phyloP scores from a whole-genome alignment of 176 grass and related monocot species.

The Ensete ventricosum region DNA sequence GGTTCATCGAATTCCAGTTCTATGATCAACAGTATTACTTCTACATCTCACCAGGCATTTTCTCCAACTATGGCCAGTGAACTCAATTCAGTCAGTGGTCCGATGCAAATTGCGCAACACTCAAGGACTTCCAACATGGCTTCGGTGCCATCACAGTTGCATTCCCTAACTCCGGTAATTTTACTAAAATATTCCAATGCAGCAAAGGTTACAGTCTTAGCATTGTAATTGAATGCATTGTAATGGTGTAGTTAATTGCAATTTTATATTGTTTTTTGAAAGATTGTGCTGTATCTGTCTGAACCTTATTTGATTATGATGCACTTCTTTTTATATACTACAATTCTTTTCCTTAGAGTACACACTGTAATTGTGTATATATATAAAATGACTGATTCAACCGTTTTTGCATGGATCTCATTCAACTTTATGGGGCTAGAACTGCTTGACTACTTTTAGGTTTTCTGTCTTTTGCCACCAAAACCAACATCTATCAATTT shows the following conservation, averaged over 20 bases:
- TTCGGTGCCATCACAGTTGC: conserved; percentile 15
- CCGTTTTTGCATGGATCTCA: no score
- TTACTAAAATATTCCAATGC: conserved; percentile 4
- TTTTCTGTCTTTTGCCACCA: no score
- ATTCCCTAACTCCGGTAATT: conserved; percentile 37
- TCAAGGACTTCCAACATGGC: conserved; percentile 30
- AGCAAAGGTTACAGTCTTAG: neutral
- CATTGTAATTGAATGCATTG: neutral
- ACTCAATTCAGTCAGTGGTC: conserved; percentile 23
- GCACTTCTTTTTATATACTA: no score
- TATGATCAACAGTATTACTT: conserved; percentile 16
- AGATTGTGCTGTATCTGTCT: no score
- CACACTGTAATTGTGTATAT: no score
- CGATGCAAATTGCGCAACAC: conserved; percentile 30
- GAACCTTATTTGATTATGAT: no score
- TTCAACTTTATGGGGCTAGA: no score
- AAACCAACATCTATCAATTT: no score
- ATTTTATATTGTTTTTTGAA: no score
- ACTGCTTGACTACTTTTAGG: no score
- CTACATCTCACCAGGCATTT: conserved; percentile 23
- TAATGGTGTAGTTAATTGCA: neutral
- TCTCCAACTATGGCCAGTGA: conserved; percentile 5
- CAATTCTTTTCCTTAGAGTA: no score
- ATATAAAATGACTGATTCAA: no score
- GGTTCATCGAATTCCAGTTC: conserved; percentile 28